Evolutionary conservation across 176 grass and related monocot genomes (phyloP).

Genomic region (Carex littledalei): DNA sequence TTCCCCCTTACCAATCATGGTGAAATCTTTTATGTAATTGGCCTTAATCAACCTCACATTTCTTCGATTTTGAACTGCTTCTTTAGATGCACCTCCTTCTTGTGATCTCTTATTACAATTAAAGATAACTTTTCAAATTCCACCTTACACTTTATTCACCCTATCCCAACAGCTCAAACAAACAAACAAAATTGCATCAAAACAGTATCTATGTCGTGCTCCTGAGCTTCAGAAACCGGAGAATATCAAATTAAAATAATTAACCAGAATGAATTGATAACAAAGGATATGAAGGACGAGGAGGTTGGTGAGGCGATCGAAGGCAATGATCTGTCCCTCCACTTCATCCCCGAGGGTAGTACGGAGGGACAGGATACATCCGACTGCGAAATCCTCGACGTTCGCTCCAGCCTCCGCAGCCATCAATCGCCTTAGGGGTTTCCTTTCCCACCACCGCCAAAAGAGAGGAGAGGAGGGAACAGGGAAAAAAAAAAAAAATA

Average conservation of each 20-base stretch:
- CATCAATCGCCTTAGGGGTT: background rate
- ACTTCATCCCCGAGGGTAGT: conserved; percentile 79
- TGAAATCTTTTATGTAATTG: conserved; percentile 86
- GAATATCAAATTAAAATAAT: background rate
- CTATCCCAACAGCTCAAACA: background rate
- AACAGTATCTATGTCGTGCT: conserved; percentile 18
- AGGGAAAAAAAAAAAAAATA: background rate
- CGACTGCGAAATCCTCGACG: conserved; percentile 80
- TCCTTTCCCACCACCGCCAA: background rate
- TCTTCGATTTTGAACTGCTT: conserved; percentile 37
- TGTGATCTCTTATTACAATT: conserved; percentile 45
- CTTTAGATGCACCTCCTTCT: conserved; percentile 56
- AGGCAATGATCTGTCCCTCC: conserved; percentile 89
- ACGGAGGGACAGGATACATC: conserved; percentile 61
- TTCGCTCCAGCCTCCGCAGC: conserved; percentile 31
- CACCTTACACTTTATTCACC: too few species aligned
- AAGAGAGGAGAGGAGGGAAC: background rate
- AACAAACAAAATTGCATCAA: conserved; percentile 27
- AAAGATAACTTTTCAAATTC: background rate
- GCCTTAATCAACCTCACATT: conserved; percentile 83
- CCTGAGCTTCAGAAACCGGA: background rate
- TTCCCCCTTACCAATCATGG: conserved; percentile 40
- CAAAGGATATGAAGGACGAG: conserved; percentile 97
- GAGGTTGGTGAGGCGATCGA: conserved; percentile 80
- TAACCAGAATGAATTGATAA: background rate